These are phyloP conservation scores for Trichomonas tenax DNA, from an alignment of 208 protist species.

Conservation along the genomic window DNA sequence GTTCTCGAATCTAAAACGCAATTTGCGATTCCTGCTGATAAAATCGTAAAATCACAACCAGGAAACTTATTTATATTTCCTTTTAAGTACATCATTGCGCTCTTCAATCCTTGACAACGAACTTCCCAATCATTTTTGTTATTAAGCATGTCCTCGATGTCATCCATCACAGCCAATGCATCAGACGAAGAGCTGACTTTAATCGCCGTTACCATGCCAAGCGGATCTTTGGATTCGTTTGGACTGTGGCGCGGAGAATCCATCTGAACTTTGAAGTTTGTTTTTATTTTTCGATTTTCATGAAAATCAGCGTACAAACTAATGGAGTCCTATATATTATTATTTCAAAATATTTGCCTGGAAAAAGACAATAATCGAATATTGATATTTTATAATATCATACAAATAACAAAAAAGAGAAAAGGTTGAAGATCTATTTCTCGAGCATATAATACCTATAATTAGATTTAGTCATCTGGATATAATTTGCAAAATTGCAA, in stretches of 20 bases:
- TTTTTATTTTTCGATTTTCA: too few relatives aligned
- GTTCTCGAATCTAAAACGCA: background rate
- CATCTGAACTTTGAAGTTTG: background rate
- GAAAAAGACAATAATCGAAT: too few relatives aligned
- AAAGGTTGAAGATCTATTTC: too few relatives aligned
- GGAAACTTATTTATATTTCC: background rate
- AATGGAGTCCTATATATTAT: too few relatives aligned
- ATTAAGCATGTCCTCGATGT: background rate
- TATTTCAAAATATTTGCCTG: too few relatives aligned
- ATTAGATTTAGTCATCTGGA: too few relatives aligned
- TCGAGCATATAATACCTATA: too few relatives aligned
- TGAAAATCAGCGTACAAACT: too few relatives aligned
- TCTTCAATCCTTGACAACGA: background rate
- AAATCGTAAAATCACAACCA: background rate
- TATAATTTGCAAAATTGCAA: too few relatives aligned
- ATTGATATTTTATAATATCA: too few relatives aligned
- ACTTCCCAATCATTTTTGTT: background rate
- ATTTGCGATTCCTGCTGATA: background rate
- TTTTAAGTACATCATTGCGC: background rate
- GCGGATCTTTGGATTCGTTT: background rate
- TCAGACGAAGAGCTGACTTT: background rate
- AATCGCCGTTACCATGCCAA: background rate
- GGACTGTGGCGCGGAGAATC: background rate
- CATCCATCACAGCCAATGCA: background rate
- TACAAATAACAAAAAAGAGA: too few relatives aligned